Base-by-base conservation (phyloP, 352 stramenopile species). In the Phytopythium boreale region DNA sequence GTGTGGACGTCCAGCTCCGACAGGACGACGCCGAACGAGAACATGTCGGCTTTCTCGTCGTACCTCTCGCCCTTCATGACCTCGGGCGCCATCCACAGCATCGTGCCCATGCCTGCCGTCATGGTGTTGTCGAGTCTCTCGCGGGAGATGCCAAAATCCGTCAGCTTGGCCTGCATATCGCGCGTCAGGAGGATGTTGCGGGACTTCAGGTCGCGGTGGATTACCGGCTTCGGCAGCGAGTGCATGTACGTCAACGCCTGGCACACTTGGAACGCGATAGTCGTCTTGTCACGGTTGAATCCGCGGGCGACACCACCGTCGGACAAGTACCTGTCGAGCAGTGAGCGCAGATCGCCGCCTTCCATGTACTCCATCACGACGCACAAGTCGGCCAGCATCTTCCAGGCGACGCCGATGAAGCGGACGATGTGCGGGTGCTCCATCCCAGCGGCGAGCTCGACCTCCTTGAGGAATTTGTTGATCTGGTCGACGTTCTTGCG, bases 41-140 rank as follows among this genome's bases (percentile, higher is more conserved):
- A 82, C 57, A 82, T 74, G 26, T 82, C 75, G 5, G 72, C 75
- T 56, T 80, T 82, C 34, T 76, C 75, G 20, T 80, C 70, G 50
- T 82, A 80, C 0, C 67, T 49, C 39, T 76, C 70, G 14, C 75
- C 72, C 64, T 75, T 70, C 68, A 82, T 75, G 0, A 82, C 71
- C 59, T 81, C 74, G 2, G 74, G 73, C 4, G 73, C 73, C 67
- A 80, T 80, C 73, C 73, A 80, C 27, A 77, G 75, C 36, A 59
- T 72, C 24, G 74, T 81, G 12, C 68, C 74, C 10, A 77, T 67
- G 15, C 68, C 71, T 55, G 64, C 71, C 7, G 74, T 83, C 70
- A 80, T 76, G 1, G 69, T 75, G n/a, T 4, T 57, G 26, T 41
- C 29, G 1, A 22, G 6, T 7, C 47, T 6, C 49, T 55, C 62